Percentiles rank a stretch among this genome's conserved stretches.
Conservation (phyloP, 257 asterid species). For the Henckelia pumila region DNA sequence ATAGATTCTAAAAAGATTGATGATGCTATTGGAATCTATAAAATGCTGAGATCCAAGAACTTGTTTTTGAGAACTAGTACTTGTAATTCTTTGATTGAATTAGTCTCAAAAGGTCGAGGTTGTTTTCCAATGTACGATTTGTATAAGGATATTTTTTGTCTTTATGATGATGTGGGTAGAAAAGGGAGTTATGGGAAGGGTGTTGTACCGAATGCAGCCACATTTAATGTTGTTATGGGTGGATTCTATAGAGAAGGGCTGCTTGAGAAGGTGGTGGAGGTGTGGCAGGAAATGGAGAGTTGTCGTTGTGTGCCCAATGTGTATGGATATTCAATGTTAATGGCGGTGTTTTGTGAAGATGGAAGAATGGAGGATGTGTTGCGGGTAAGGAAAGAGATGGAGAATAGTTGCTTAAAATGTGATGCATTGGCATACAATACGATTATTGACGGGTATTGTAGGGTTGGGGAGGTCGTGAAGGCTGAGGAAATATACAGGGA, state of each 20-base stretch:
- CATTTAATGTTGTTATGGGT: constrained; percentile 62
- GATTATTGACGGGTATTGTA: constrained; percentile 61
- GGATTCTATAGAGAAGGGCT: constrained; percentile 71
- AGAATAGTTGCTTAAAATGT: constrained; percentile 35
- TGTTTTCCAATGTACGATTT: constrained; percentile 60
- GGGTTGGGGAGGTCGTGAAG: constrained; percentile 48
- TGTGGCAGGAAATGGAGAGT: constrained; percentile 62
- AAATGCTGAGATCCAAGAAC: constrained; percentile 53
- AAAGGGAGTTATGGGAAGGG: constrained; percentile 24
- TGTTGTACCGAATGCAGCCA: constrained; percentile 37
- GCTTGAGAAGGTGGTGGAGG: constrained; percentile 60
- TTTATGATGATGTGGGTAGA: constrained; percentile 23
- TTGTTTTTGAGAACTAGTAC: constrained; percentile 44
- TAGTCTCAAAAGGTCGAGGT: constrained; percentile 56
- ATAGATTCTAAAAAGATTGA: constrained; percentile 67
- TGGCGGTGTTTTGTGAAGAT: constrained; percentile 56
- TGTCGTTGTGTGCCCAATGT: constrained; percentile 50
- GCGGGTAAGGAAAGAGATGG: constrained; percentile 63
- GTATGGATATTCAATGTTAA: constrained; percentile 55
- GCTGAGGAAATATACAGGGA: constrained; percentile 71
- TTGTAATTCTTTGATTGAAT: constrained; percentile 63
- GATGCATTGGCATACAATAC: constrained; percentile 67
- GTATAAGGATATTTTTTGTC: constrained; percentile 48
- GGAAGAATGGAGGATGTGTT: constrained; percentile 54
- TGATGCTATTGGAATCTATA: constrained; percentile 44